These are phyloP conservation scores for Vicia sativa DNA, from an alignment of 306 rosid genomes.

Conservation along the genomic window DNA sequence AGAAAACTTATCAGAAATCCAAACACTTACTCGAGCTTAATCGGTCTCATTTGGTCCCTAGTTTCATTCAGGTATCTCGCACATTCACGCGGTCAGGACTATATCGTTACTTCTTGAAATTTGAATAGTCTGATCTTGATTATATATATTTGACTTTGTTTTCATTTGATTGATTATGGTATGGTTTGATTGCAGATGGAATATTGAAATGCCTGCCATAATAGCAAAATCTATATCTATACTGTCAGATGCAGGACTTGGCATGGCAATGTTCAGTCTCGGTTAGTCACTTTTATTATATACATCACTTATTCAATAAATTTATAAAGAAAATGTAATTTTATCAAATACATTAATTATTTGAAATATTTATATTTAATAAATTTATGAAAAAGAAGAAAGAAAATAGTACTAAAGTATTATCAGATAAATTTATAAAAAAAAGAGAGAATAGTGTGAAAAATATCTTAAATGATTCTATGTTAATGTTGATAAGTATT, in stretches of 20 bases:
- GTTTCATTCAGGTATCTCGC: slow-evolving; percentile 64
- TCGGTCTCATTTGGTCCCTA: slow-evolving; percentile 88
- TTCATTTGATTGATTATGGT: slow-evolving; percentile 28
- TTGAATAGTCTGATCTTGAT: neutral
- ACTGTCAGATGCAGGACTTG: slow-evolving; percentile 94
- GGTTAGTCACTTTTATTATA: slow-evolving; percentile 46
- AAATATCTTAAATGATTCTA: slow-evolving; percentile 11
- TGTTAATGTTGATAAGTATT: slow-evolving; percentile 20
- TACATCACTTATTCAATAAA: too few species aligned
- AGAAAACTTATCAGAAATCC: slow-evolving; percentile 90
- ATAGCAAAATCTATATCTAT: slow-evolving; percentile 83
- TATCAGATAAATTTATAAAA: neutral
- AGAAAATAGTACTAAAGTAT: too few species aligned
- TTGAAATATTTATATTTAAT: too few species aligned
- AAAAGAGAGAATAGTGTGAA: neutral
- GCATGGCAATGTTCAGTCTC: slow-evolving; percentile 98
- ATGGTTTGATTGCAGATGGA: slow-evolving; percentile 58
- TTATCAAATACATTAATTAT: too few species aligned
- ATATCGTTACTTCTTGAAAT: neutral
- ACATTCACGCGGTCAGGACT: neutral
- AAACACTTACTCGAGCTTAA: slow-evolving; percentile 82
- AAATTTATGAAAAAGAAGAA: too few species aligned
- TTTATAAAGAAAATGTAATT: neutral
- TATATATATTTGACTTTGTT: neutral
- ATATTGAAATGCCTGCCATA: slow-evolving; percentile 79